Percentiles rank a stretch among this genome's conserved stretches.
Conservation (phyloP, 169 alveolate genomes). For the Eimeria necatrix region DNA sequence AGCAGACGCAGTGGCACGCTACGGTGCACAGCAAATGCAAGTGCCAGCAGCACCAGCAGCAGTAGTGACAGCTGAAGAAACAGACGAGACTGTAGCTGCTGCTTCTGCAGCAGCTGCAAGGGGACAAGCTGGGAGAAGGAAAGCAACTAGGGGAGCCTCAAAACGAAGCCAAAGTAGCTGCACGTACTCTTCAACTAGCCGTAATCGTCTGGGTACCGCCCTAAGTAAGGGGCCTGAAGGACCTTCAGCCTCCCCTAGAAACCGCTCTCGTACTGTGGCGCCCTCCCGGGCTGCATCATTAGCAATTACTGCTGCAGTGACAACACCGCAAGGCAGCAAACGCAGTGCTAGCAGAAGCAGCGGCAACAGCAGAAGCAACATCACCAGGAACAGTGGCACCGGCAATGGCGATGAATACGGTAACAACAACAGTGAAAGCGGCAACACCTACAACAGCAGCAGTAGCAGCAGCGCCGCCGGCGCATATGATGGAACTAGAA, state of each 20-base stretch:
- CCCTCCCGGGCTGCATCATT: neutral
- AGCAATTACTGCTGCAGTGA: neutral
- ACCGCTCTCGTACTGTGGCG: neutral
- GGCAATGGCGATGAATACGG: neutral
- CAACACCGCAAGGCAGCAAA: neutral
- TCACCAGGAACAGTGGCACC: neutral
- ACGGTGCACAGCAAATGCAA: neutral
- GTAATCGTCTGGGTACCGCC: neutral
- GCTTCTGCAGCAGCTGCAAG: conserved; percentile 1
- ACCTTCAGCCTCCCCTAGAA: neutral
- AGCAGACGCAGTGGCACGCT: too few species aligned
- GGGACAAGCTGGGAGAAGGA: neutral
- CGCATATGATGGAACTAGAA: neutral
- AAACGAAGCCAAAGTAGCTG: conserved; percentile 14
- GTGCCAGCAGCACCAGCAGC: neutral
- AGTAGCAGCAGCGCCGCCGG: neutral
- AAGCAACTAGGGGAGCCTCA: neutral
- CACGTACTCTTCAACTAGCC: neutral
- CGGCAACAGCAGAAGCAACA: neutral
- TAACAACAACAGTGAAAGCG: neutral
- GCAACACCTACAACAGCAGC: neutral
- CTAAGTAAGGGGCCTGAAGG: too few species aligned
- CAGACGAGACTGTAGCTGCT: neutral
- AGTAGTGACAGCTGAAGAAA: neutral
- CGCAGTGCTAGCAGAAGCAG: neutral